Conservation (phyloP, 192 early-diverging fungal species). For the Umbelopsis vinacea region DNA sequence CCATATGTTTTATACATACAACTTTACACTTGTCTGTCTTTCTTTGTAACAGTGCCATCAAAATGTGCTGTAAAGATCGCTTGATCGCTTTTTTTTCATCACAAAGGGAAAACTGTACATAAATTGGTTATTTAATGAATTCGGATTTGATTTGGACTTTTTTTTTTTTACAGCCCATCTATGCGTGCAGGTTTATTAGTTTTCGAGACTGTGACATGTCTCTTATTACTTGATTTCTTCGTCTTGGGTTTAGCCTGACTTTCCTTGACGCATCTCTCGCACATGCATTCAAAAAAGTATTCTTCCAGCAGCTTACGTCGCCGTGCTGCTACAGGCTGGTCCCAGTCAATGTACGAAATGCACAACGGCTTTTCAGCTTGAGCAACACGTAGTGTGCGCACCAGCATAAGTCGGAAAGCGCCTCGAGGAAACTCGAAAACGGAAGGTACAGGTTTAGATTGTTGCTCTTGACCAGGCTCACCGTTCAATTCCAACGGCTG, state of each 20-base stretch:
- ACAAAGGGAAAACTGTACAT: constrained; percentile 18
- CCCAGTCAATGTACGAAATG: constrained; percentile 71
- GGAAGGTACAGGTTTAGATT: constrained; percentile 22
- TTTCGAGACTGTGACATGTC: not conserved
- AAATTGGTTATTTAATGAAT: not conserved
- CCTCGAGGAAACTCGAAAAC: constrained; percentile 38
- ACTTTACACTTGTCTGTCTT: not conserved
- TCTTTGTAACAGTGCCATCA: constrained; percentile 18
- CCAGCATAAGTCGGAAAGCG: constrained; percentile 31
- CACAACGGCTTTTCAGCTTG: constrained; percentile 54
- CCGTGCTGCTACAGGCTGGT: constrained; percentile 60
- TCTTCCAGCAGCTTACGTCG: constrained; percentile 54
- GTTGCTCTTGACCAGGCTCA: not conserved
- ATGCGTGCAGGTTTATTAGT: not conserved
- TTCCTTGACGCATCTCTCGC: constrained; percentile 58
- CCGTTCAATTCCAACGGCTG: not conserved
- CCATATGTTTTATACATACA: constrained; percentile 2
- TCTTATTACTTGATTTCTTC: not conserved
- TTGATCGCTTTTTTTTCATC: constrained; percentile 20
- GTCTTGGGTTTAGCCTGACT: not conserved
- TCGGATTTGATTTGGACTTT: too few relatives aligned
- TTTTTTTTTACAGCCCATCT: not conserved
- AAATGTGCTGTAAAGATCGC: constrained; percentile 16
- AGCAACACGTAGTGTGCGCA: constrained; percentile 25
- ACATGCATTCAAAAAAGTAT: constrained; percentile 69